Evolutionary conservation across 2,329 filamentous ascomycete species (phyloP).

Genomic region (Parascedosporium putredinis): DNA sequence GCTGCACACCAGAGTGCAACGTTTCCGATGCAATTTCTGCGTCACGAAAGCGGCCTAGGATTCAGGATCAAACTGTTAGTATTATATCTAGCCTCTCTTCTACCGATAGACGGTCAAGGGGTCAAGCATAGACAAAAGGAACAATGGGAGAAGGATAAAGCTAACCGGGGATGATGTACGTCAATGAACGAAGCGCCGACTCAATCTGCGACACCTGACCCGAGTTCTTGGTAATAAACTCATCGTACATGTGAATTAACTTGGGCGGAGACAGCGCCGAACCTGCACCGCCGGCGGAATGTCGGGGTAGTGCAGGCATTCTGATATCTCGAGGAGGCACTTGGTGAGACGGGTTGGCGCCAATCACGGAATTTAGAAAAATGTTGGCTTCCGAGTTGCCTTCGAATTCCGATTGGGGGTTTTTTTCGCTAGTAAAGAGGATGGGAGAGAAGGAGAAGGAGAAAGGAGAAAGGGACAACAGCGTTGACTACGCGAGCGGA

Average conservation of each 20-base stretch:
- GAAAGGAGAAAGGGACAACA: background rate
- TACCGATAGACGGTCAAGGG: too few relatives aligned
- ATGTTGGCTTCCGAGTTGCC: too few relatives aligned
- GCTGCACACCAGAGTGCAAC: constrained; percentile 76
- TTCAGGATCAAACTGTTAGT: background rate
- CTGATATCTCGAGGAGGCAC: too few relatives aligned
- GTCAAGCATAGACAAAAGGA: background rate
- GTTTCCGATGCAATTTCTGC: constrained; percentile 93
- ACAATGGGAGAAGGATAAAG: background rate
- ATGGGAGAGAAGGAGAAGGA: background rate
- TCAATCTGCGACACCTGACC: constrained; percentile 92
- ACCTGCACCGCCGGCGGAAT: background rate
- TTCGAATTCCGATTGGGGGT: too few relatives aligned
- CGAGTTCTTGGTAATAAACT: constrained; percentile 92
- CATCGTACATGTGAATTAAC: constrained; percentile 65
- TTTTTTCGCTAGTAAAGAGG: too few relatives aligned
- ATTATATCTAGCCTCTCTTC: background rate
- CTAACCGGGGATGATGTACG: constrained; percentile 83
- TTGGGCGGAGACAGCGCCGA: constrained; percentile 43
- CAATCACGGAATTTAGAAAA: too few relatives aligned
- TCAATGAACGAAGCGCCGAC: constrained; percentile 80
- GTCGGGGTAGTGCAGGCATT: background rate
- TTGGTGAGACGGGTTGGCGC: too few relatives aligned
- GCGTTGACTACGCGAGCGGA: background rate
- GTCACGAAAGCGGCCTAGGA: constrained; percentile 75